Base-by-base conservation (phyloP, 805 yeast species). In the Candida sakaeoensis region DNA sequence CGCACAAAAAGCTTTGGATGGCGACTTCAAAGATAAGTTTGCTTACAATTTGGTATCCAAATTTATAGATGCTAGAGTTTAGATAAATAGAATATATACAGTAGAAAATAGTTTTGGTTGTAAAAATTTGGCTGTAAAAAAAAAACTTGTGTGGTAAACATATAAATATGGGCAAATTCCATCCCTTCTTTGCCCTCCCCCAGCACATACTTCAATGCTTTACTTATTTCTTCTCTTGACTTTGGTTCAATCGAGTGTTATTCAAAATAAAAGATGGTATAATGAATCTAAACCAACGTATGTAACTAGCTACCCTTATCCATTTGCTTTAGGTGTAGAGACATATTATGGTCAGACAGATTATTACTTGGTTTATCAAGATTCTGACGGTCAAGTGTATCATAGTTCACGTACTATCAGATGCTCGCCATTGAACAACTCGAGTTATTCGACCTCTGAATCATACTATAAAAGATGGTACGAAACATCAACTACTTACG, bases 11-110 rank as follows among this genome's bases (percentile, higher is more conserved):
- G 66, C 61, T 1, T 36, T 58, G 4, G 46, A 40, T 0, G 65
- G 63, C 8, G 48, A 56, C n/a, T 59, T 59, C 41, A 47, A 46
- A 7, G 45, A 37, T 12, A 52, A 52, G 33, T 52, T 36, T 35
- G 45, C 44, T 4, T 41, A 28, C 23, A 38, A 38, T 32, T 13
- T 37, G 22, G 36, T 37, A 14, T 34, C 47, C 10, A 19, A 37
- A 6, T 40, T 42, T 23, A 40, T 34, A 10, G 40, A 37, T 21
- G 43, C 44, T 33, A 47, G 47, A 36, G 37, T 13, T 14, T 24
- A 25, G 52, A 33, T 22, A 13, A 19, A 12, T 12, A 16, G 10
- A 9, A 30, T 16, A 30, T 8, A 26, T 6, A 26, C n/a, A 6
- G 5, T 26, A 6, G 29, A 23, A 23, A 8, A 23, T 23, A 23